A percentile compares a stretch with the other conserved stretches of the same genome.
phyloP scores from a whole-genome alignment of 2,329 filamentous ascomycete genomes.

The Ophiostoma perfectum region DNA sequence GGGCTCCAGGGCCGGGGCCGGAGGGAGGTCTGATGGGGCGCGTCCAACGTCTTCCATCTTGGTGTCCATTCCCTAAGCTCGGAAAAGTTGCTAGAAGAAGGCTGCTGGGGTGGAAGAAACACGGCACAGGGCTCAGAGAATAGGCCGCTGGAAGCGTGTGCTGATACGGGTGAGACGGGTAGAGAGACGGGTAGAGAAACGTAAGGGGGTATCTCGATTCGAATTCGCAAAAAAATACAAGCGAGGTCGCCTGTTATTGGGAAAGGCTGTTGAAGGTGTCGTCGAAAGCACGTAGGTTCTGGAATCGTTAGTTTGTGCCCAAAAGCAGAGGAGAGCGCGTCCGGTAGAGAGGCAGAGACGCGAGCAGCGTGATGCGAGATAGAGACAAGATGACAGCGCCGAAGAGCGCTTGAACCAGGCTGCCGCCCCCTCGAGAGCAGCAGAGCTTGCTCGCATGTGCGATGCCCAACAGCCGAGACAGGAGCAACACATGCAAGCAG shows the following conservation, averaged over 20 bases:
- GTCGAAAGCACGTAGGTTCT: background rate
- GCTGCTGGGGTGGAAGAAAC: background rate
- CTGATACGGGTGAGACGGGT: background rate
- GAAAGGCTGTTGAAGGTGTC: background rate
- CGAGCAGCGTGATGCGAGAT: too few species aligned
- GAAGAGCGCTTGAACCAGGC: too few species aligned
- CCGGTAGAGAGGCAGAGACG: too few species aligned
- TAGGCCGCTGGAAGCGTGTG: background rate
- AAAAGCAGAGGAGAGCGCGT: too few species aligned
- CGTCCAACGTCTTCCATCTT: conserved; percentile 98
- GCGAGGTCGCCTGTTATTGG: background rate
- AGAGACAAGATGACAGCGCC: background rate
- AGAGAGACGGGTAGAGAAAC: background rate
- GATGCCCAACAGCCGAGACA: background rate
- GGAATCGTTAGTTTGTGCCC: background rate
- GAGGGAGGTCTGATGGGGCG: conserved; percentile 71
- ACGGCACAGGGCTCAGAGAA: background rate
- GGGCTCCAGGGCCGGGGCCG: conserved; percentile 64
- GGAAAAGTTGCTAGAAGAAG: conserved; percentile 4
- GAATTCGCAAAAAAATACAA: background rate
- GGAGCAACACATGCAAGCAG: background rate
- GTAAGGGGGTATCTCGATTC: conserved; percentile 1
- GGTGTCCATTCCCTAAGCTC: conserved; percentile 71
- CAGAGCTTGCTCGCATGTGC: background rate
- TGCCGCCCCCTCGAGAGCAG: background rate